Evolutionary conservation across 179 eudicot genomes (phyloP).

Genomic region (Spinacia oleracea): DNA sequence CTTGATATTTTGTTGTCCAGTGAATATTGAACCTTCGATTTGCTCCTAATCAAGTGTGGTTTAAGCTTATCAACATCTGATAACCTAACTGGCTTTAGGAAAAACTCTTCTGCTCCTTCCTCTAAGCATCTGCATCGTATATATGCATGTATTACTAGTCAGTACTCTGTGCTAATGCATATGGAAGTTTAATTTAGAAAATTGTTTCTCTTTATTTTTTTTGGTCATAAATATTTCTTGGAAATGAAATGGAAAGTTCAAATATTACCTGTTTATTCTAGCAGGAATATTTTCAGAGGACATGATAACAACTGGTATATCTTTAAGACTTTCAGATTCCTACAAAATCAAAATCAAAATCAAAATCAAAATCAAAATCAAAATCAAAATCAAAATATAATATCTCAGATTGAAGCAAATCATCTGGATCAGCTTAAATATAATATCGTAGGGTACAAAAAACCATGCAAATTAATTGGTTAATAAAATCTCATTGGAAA

Average conservation of each 20-base stretch:
- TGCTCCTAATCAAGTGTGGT: slow-evolving; percentile 28
- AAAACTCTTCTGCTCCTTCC: slow-evolving; percentile 41
- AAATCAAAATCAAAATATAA: not conserved
- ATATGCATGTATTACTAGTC: not conserved
- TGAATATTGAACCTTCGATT: slow-evolving; percentile 13
- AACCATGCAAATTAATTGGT: not conserved
- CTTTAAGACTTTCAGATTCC: slow-evolving; percentile 35
- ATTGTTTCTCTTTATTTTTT: not conserved
- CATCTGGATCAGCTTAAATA: not conserved
- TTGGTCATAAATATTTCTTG: not conserved
- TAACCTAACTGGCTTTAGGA: slow-evolving; percentile 35
- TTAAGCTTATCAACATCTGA: slow-evolving; percentile 38
- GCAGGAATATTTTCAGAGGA: slow-evolving; percentile 43
- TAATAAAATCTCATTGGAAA: not conserved
- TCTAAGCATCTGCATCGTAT: slow-evolving; percentile 27
- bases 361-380: not conserved
- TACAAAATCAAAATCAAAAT: slow-evolving; percentile 9
- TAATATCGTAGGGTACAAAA: not conserved
- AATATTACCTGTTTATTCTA: slow-evolving; percentile 35
- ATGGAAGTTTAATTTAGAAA: too few species aligned
- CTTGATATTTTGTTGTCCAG: not conserved
- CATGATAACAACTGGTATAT: slow-evolving; percentile 49
- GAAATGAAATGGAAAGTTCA: not conserved
- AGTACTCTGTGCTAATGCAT: too few species aligned
- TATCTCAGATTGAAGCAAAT: not conserved